A percentile compares a stretch with the other conserved stretches of the same genome.
Evolutionary conservation across 306 rosid genomes (phyloP).

Genomic region (Castanospermum australe): DNA sequence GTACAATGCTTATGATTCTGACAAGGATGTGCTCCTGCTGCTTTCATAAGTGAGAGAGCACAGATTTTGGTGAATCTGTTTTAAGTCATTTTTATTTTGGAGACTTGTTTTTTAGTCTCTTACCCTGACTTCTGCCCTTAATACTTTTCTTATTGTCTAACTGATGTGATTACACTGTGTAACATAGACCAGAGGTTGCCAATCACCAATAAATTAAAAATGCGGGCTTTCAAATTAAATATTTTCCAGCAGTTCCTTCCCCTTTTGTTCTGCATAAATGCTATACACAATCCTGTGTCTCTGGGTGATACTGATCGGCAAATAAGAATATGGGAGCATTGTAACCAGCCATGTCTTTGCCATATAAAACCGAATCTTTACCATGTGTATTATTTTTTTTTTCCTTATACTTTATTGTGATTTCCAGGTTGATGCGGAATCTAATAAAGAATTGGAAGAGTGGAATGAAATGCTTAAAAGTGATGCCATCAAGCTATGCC

Average conservation of each 20-base stretch:
- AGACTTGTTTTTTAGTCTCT: neutral
- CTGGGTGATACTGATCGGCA: neutral
- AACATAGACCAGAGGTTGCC: slow-evolving; percentile 5
- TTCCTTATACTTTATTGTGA: neutral
- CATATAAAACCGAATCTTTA: neutral
- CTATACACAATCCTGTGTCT: neutral
- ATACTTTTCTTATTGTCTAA: neutral
- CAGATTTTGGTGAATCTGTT: neutral
- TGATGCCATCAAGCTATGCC: slow-evolving; percentile 84
- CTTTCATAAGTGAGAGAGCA: slow-evolving; percentile 7
- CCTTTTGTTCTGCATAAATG: neutral
- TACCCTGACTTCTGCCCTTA: neutral
- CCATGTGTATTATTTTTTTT: neutral
- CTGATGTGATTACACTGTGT: neutral
- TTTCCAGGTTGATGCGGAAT: slow-evolving; percentile 84
- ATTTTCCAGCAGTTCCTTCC: neutral
- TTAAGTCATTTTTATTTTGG: neutral
- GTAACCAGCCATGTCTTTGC: neutral
- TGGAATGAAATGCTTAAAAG: slow-evolving; percentile 97
- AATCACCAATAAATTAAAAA: neutral
- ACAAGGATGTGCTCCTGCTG: neutral
- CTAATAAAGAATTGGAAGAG: slow-evolving; percentile 84
- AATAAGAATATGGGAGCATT: neutral
- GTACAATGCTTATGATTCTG: neutral
- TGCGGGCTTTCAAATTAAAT: neutral